Base-by-base conservation (phyloP, 495 filamentous ascomycete species). In the Lophiostoma macrostomum region DNA sequence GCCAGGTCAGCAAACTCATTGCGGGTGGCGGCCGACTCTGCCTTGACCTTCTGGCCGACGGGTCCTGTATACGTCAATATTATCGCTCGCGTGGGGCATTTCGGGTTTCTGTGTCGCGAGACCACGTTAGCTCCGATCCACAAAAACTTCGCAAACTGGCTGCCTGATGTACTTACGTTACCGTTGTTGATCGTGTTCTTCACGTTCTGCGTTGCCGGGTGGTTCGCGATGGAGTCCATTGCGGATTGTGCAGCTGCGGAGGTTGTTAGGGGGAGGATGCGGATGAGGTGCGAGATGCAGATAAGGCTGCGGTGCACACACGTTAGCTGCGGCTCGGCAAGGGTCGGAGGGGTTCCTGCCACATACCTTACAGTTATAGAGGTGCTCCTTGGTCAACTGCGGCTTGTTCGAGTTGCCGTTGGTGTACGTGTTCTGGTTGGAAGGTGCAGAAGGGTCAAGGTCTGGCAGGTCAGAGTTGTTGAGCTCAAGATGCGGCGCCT, bases 1-100 rank as follows among this genome's bases (percentile, higher is more conserved):
- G 86, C 84, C 46, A 96, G 75, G 63, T 88, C 86, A 65, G 76
- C 79, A 59, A 95, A 77, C 73, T 95, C 89, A 57, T 74, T 71
- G 43, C 74, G 67, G 42, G 89, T 88, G 73, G 86, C 87, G 54
- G 79, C 77, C 40, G 73, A 72, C 68, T 94, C 80, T 57, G 84
- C 76, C 69, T 85, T 87, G 68, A 89, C 78, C 61, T 81, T 86
- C 69, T 90, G 80, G 49, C 85, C 86, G 42, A 93, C 73, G 27
- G 89, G 86, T 49, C 85, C 89, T 90, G 62, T 35, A 40, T 40
- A 32, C 38, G 41, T 59, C 24, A 60, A 47, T 43, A n/a, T 34
- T 28, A 35, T 55, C 31, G 25, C 19, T 22, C 24, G 28, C 10
- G 28, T 37, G 10, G 48, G 31, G 40, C 23, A 27, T 52, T 41